Percentiles rank a stretch among this genome's conserved stretches.
Conservation (phyloP, 768 basidiomycete genomes). For the Mycena pura region DNA sequence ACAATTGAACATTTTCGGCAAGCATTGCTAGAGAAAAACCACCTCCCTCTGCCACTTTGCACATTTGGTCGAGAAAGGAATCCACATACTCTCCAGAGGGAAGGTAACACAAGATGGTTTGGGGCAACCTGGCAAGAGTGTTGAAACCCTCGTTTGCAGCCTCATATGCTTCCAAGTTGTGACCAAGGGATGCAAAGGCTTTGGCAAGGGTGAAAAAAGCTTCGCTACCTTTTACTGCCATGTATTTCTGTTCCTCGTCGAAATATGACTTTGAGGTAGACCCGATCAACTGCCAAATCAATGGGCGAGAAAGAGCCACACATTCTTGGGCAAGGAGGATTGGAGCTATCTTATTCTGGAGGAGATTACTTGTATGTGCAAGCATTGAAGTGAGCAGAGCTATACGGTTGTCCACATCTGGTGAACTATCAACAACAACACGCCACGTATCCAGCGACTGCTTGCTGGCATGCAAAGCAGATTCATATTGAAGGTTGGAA, state of each 20-base stretch:
- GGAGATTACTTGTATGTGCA: not conserved
- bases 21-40: not conserved
- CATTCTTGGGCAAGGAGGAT: not conserved
- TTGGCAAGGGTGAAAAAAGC: not conserved
- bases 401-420: not conserved
- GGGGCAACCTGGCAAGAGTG: not conserved
- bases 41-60: not conserved
- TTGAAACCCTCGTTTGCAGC: not conserved
- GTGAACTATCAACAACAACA: not conserved
- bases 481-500: not conserved
- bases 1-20: not conserved
- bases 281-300: not conserved
- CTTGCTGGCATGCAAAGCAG: conserved; percentile 5
- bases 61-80: not conserved
- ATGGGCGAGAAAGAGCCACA: not conserved
- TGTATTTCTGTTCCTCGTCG: not conserved
- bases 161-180: not conserved
- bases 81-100: not conserved
- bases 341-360: not conserved
- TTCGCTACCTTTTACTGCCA: not conserved
- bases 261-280: not conserved
- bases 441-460: not conserved
- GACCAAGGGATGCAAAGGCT: not conserved
- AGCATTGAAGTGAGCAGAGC: not conserved
- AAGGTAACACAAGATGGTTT: not conserved